A percentile compares a stretch with the other conserved stretches of the same genome.
Evolutionary conservation across 176 grass and related monocot species (phyloP).

Genomic region (Musa acuminata): DNA sequence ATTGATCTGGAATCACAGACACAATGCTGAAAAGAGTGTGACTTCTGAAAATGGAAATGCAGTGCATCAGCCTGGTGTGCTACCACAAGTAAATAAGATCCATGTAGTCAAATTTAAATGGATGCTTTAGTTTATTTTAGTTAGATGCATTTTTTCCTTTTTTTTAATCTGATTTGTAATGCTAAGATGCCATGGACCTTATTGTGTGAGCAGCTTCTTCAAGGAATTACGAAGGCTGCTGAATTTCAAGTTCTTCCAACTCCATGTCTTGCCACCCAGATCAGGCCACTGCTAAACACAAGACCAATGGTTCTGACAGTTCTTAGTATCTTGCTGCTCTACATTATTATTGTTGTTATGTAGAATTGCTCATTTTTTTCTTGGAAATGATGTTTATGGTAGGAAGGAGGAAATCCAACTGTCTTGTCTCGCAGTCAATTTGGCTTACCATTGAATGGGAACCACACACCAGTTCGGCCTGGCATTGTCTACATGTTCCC

Average conservation of each 20-base stretch:
- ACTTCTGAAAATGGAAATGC: slow-evolving; percentile 42
- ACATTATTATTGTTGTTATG: slow-evolving; percentile 8
- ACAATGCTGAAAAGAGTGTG: slow-evolving; percentile 36
- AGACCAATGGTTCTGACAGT: not conserved
- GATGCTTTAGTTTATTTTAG: slow-evolving; percentile 2
- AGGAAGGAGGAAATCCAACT: slow-evolving; percentile 47
- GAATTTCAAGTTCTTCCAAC: slow-evolving; percentile 23
- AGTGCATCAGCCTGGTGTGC: slow-evolving; percentile 16
- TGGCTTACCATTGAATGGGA: slow-evolving; percentile 55
- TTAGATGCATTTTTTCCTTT: not conserved
- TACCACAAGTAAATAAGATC: slow-evolving; percentile 28
- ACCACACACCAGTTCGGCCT: slow-evolving; percentile 49
- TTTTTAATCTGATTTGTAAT: not conserved
- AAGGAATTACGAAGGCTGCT: not conserved
- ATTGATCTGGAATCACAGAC: slow-evolving; percentile 32
- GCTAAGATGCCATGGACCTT: not conserved
- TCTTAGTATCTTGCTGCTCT: not conserved
- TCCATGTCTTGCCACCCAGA: slow-evolving; percentile 21
- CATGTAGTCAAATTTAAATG: slow-evolving; percentile 39
- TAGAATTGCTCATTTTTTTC: slow-evolving; percentile 23
- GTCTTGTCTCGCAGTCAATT: slow-evolving; percentile 37
- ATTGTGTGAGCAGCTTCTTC: not conserved
- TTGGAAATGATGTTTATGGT: slow-evolving; percentile 13
- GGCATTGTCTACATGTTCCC: slow-evolving; percentile 99
- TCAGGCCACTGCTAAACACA: not conserved